Evolutionary conservation across 768 basidiomycete species (phyloP), one percentile per base, ranked within the genome.

Genomic region (Kwoniella botswanensis): DNA sequence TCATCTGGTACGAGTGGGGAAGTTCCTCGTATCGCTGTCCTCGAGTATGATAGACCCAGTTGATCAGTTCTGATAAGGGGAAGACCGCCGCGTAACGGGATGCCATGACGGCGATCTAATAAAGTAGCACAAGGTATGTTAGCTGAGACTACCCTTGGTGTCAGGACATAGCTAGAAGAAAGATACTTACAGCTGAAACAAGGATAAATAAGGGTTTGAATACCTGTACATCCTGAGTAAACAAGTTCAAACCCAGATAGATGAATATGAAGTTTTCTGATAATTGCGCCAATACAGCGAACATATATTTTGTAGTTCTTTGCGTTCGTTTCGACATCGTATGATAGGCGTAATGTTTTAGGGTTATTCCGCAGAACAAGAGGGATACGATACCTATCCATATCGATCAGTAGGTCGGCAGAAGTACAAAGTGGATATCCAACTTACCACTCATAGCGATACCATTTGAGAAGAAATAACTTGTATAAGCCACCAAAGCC

Each of bases 261-360:
- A 99, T 93, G 86, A 99, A 99, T 84, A 99, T 98, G 83, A 98
- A 99, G 83, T 98, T 98, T 85, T 99, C 97, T 29, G 93, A 93
- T 35, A 99, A 88, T 79, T 94, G 92, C 0, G 97, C 94, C 61
- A 98, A 90, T 0, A 92, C 93, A 10, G 91, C 90, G 85, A 98
- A 99, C 70, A 98, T 93, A 86, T 95, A 97, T 84, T 96, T 95
- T 35, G 91, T 93, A 13, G 94, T 91, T 56, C 92, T 89, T 81
- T 98, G 97, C 0, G 97, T 98, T 64, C 93, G 89, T 29, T 89
- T 89, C 11, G 94, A 96, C 97, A 99, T 99, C 63, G 94, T 98
- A 85, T 98, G 97, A 82, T 97, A 98, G n/a, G 96, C 97, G 80
- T 99, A 98, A 82, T 99, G 97, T 84, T 99, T 99, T 76, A 99